Evolutionary conservation across 805 yeast genomes (phyloP).

Genomic region (Cyberlindnera mycetangii): DNA sequence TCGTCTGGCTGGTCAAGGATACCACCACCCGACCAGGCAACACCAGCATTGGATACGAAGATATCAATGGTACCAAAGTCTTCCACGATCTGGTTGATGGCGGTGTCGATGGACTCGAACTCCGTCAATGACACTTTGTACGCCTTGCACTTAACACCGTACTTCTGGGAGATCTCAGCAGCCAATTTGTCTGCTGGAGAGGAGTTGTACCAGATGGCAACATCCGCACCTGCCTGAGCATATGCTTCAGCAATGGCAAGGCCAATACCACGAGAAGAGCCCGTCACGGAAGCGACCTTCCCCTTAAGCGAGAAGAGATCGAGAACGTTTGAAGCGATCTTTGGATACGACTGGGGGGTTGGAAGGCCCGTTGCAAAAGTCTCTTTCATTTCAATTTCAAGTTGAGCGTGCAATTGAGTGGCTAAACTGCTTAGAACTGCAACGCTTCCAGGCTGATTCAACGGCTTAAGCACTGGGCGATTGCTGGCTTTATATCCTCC

Average conservation of each 20-base stretch:
- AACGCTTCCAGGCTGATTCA: background rate
- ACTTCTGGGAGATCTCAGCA: constrained; percentile 55
- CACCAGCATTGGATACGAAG: constrained; percentile 88
- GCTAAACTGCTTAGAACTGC: background rate
- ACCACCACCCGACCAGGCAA: constrained; percentile 73
- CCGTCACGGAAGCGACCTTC: constrained; percentile 80
- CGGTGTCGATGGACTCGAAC: constrained; percentile 27
- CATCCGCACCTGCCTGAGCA: constrained; percentile 89
- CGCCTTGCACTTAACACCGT: constrained; percentile 66
- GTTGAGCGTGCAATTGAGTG: background rate
- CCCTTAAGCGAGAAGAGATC: constrained; percentile 80
- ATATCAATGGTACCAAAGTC: constrained; percentile 78
- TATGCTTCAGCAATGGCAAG: constrained; percentile 77
- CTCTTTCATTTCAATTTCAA: constrained; percentile 2
- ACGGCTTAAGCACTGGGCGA: background rate
- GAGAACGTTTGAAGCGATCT: constrained; percentile 47
- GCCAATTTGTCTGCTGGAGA: constrained; percentile 34
- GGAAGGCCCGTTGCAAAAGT: constrained; percentile 26
- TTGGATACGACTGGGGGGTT: constrained; percentile 51
- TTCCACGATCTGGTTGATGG: constrained; percentile 39
- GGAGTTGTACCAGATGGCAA: constrained; percentile 43
- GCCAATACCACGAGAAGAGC: constrained; percentile 85
- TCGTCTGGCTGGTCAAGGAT: constrained; percentile 43
- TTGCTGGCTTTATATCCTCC: constrained; percentile 1
- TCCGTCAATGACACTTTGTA: constrained; percentile 36